Evolutionary conservation across 495 filamentous ascomycete species (phyloP).

Genomic region (Cudoniella acicularis): DNA sequence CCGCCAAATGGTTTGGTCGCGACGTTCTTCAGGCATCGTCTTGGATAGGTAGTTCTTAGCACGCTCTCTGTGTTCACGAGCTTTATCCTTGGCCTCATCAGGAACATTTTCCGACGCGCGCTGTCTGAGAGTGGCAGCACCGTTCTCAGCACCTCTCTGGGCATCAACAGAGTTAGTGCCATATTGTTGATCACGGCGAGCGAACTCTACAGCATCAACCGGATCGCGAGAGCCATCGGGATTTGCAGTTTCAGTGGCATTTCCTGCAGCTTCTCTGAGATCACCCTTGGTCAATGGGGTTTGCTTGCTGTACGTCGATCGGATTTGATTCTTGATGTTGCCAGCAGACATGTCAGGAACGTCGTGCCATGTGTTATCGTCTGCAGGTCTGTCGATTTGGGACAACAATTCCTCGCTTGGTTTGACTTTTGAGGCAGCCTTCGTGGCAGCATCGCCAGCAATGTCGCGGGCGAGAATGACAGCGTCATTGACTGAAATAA

Average conservation of each 20-base stretch:
- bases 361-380: slow-evolving; percentile 93
- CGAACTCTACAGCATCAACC: slow-evolving; percentile 38
- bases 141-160: slow-evolving; percentile 44
- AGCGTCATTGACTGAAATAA: slow-evolving; percentile 73
- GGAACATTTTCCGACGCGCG: slow-evolving; percentile 49
- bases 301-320: slow-evolving; percentile 55
- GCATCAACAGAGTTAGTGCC: slow-evolving; percentile 50
- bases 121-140: slow-evolving; percentile 45
- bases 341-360: slow-evolving; percentile 72
- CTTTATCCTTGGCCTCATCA: slow-evolving; percentile 60
- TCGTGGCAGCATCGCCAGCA: slow-evolving; percentile 81
- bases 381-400: slow-evolving; percentile 77
- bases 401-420: slow-evolving; percentile 72
- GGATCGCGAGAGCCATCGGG: slow-evolving; percentile 48
- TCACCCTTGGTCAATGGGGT: slow-evolving; percentile 48
- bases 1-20: slow-evolving; percentile 87
- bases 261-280: slow-evolving; percentile 48
- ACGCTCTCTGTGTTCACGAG: slow-evolving; percentile 49
- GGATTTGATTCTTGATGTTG: slow-evolving; percentile 63
- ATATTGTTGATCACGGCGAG: slow-evolving; percentile 42
- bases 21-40: slow-evolving; percentile 91
- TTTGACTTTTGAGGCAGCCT: slow-evolving; percentile 73
- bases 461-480: slow-evolving; percentile 80
- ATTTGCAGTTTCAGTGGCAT: slow-evolving; percentile 51
- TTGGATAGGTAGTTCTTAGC: slow-evolving; percentile 68